Percentiles rank a stretch among this genome's conserved stretches.
phyloP scores from a whole-genome alignment of 2,329 filamentous ascomycete genomes.

The Xylaria digitata region DNA sequence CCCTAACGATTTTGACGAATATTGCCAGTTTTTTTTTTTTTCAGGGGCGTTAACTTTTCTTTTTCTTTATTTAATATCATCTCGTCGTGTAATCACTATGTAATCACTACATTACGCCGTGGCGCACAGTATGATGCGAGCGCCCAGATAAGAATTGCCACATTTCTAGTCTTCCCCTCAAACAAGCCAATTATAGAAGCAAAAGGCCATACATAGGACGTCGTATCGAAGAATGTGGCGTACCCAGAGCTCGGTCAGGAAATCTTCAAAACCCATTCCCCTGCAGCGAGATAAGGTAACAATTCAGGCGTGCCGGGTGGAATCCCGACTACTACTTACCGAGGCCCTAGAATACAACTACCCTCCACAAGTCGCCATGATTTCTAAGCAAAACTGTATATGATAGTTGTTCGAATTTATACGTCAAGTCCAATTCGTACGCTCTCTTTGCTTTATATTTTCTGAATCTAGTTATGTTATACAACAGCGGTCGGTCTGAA shows the following conservation, averaged over 20 bases:
- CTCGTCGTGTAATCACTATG: background rate
- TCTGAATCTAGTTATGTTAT: background rate
- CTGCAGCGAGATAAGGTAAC: constrained; percentile 15
- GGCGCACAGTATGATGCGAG: constrained; percentile 3
- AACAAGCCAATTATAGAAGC: constrained; percentile 12
- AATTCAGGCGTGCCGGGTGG: constrained; percentile 18
- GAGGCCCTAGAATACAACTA: background rate
- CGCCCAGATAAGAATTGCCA: background rate
- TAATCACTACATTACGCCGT: background rate
- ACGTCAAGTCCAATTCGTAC: background rate
- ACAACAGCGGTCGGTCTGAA: background rate
- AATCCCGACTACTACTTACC: background rate
- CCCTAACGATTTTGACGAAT: no score
- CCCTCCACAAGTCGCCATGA: background rate
- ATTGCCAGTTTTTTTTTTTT: no score
- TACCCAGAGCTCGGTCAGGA: background rate
- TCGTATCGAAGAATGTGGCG: constrained; percentile 17
- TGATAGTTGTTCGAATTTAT: background rate
- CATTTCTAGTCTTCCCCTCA: background rate
- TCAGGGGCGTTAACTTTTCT: no score
- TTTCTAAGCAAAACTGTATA: background rate
- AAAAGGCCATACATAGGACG: background rate
- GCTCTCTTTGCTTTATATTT: background rate
- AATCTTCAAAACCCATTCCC: constrained; percentile 1
- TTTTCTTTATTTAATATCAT: no score